Evolutionary conservation across 352 stramenopile species (phyloP).

Genomic region (Phytophthora cryptogea): DNA sequence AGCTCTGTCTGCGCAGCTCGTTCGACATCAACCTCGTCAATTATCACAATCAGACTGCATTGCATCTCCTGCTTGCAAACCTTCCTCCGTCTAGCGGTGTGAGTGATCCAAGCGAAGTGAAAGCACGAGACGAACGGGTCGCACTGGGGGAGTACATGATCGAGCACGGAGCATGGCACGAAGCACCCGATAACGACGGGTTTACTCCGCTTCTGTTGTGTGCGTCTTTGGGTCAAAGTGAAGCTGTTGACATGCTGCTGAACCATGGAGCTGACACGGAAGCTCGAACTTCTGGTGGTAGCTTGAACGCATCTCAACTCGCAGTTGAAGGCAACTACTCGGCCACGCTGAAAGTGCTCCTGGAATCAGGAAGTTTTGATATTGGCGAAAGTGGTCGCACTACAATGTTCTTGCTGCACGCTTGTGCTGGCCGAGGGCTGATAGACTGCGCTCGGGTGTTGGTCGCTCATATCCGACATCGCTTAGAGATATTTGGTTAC

Average conservation of each 20-base stretch:
- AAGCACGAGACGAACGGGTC: constrained; percentile 45
- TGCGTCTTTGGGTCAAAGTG: constrained; percentile 56
- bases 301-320: constrained; percentile 56
- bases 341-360: constrained; percentile 48
- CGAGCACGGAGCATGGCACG: constrained; percentile 83
- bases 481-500: constrained; percentile 31
- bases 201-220: constrained; percentile 72
- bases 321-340: constrained; percentile 68
- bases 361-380: constrained; percentile 59
- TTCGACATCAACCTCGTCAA: constrained; percentile 81
- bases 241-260: constrained; percentile 72
- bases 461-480: constrained; percentile 49
- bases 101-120: constrained; percentile 10
- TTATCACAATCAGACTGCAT: constrained; percentile 50
- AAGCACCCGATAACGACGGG: constrained; percentile 63
- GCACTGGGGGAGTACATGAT: constrained; percentile 81
- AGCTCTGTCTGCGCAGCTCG: constrained; percentile 75
- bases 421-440: constrained; percentile 60
- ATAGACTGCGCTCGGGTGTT: constrained; percentile 59
- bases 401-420: constrained; percentile 63
- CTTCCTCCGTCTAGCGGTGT: constrained; percentile 27
- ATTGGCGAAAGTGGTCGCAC: constrained; percentile 33
- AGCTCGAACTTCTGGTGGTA: constrained; percentile 32
- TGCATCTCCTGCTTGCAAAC: constrained; percentile 80
- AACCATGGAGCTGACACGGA: constrained; percentile 68